phyloP scores from a whole-genome alignment of 345 rosid species.

The Hibiscus mutabilis region DNA sequence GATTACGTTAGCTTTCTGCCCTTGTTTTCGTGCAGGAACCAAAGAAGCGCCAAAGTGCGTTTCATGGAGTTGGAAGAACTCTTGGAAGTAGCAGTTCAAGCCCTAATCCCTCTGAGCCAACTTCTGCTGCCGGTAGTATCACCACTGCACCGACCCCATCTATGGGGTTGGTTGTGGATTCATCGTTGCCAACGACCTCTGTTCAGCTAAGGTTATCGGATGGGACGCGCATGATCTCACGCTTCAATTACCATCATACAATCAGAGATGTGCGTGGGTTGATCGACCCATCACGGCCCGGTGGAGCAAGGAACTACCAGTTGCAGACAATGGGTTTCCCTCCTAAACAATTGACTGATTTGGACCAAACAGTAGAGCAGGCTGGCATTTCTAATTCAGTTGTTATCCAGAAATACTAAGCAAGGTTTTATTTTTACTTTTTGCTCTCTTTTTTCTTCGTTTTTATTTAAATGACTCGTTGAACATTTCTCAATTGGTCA shows the following conservation, averaged over 20 bases:
- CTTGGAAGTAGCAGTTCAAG: constrained; percentile 31
- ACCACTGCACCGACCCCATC: constrained; percentile 48
- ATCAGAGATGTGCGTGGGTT: constrained; percentile 63
- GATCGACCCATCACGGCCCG: constrained; percentile 79
- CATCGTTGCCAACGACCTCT: constrained; percentile 56
- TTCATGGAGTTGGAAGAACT: constrained; percentile 60
- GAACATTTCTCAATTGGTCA: neutral
- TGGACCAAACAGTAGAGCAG: constrained; percentile 75
- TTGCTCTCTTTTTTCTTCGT: too few species aligned
- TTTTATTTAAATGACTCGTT: neutral
- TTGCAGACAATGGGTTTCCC: constrained; percentile 95
- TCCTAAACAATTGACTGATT: constrained; percentile 64
- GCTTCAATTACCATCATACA: constrained; percentile 68
- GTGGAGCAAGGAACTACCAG: constrained; percentile 57
- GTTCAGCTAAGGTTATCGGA: constrained; percentile 86
- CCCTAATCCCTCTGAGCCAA: constrained; percentile 26
- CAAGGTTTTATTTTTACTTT: neutral
- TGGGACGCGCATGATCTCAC: constrained; percentile 66
- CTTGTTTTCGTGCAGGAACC: constrained; percentile 33
- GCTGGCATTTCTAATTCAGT: constrained; percentile 87
- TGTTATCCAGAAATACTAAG: constrained; percentile 79
- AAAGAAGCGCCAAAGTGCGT: constrained; percentile 32
- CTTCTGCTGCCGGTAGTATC: constrained; percentile 13
- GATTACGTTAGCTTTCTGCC: neutral
- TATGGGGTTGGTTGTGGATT: constrained; percentile 52